These are phyloP conservation scores for Russula vinacea DNA, from an alignment of 768 basidiomycete genomes.

Conservation along the genomic window DNA sequence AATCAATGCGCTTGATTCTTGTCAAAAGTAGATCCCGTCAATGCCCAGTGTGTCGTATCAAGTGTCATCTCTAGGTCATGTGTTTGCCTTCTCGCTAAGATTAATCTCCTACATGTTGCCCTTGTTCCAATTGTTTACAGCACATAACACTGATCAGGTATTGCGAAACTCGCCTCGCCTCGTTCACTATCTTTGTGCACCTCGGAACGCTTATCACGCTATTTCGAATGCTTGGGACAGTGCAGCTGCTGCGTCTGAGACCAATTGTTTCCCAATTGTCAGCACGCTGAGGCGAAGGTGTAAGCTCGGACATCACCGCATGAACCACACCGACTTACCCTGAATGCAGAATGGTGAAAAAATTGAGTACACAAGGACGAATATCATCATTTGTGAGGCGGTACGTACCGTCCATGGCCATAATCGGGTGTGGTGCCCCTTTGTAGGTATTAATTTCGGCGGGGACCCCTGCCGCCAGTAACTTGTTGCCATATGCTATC, in stretches of 20 bases:
- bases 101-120: conserved; percentile 18
- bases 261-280: conserved; percentile 39
- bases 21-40: conserved; percentile 26
- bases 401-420: conserved; percentile 68
- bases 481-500: conserved; percentile 56
- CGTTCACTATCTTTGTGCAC: background rate
- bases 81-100: conserved; percentile 15
- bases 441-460: conserved; percentile 57
- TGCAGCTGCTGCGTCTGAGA: conserved; percentile 40
- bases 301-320: conserved; percentile 22
- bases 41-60: conserved; percentile 11
- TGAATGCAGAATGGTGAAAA: conserved; percentile 10
- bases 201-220: conserved; percentile 1
- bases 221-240: conserved; percentile 36
- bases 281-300: conserved; percentile 30
- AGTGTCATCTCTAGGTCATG: conserved; percentile 6
- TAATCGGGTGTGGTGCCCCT: conserved; percentile 65
- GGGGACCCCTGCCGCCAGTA: conserved; percentile 50
- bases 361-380: conserved; percentile 11
- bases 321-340: conserved; percentile 31
- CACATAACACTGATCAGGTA: conserved; percentile 19
- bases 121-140: conserved; percentile 11
- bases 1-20: conserved; percentile 28
- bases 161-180: conserved; percentile 8
- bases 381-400: background rate